phyloP scores from a whole-genome alignment of 371 early-diverging fungal species.

The Syncephalastrum contaminatum region DNA sequence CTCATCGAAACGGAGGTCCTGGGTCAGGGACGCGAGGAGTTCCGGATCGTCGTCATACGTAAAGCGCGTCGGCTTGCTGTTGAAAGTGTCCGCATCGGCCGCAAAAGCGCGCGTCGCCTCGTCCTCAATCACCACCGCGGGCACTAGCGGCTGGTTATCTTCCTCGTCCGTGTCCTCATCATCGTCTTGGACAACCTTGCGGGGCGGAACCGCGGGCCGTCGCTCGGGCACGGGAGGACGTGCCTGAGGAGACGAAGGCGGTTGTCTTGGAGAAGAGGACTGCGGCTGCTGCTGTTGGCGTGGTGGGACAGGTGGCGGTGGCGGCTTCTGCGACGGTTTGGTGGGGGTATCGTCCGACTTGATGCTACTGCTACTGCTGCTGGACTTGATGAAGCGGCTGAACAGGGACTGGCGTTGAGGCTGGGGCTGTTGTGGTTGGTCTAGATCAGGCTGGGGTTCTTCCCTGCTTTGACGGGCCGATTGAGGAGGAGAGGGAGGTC shows the following conservation, averaged over 20 bases:
- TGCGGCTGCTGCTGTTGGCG: conserved; percentile 7
- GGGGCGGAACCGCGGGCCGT: background rate
- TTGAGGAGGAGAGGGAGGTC: conserved; percentile 9
- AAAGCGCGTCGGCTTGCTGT: conserved; percentile 6
- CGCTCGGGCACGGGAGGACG: background rate
- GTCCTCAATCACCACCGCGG: conserved; percentile 30
- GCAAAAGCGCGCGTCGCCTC: conserved; percentile 49
- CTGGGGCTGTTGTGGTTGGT: no score
- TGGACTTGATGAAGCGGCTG: conserved; percentile 16
- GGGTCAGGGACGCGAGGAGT: conserved; percentile 16
- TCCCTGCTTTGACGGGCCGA: background rate
- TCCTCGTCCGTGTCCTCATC: conserved; percentile 20
- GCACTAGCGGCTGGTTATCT: background rate
- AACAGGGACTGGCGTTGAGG: conserved; percentile 6
- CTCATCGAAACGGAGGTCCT: conserved; percentile 12
- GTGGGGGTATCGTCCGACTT: conserved; percentile 5
- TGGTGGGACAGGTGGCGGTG: conserved; percentile 7
- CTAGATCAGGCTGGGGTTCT: background rate
- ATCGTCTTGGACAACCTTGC: conserved; percentile 9
- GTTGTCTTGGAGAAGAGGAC: conserved; percentile 4
- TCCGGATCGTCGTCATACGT: conserved; percentile 15
- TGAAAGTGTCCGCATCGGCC: conserved; percentile 25
- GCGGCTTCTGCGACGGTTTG: background rate
- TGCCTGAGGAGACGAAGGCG: conserved; percentile 2
- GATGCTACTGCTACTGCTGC: background rate